Evolutionary conservation across 768 basidiomycete genomes (phyloP).

Genomic region (Amanita exitialis): DNA sequence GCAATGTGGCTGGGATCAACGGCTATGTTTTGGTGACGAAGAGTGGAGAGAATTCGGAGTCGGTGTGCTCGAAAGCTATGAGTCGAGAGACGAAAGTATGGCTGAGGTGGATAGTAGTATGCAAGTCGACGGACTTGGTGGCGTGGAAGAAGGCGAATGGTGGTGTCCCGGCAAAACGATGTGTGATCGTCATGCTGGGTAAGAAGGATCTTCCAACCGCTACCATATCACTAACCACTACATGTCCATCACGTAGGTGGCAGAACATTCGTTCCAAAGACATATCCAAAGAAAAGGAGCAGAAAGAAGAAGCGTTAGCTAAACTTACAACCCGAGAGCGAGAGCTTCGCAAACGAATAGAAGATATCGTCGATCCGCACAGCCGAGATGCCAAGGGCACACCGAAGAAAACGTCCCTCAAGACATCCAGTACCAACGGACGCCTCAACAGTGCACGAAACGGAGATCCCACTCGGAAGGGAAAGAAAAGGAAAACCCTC

Average conservation of each 20-base stretch:
- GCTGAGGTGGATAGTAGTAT: conserved; percentile 28
- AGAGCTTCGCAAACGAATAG: conserved; percentile 68
- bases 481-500: conserved; percentile 44
- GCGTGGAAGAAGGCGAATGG: conserved; percentile 43
- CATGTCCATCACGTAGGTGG: conserved; percentile 41
- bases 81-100: conserved; percentile 28
- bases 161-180: conserved; percentile 72
- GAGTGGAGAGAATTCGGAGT: conserved; percentile 65
- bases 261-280: conserved; percentile 68
- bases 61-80: conserved; percentile 64
- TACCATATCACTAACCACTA: conserved; percentile 5
- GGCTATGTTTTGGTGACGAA: conserved; percentile 75
- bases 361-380: conserved; percentile 55
- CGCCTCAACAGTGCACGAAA: conserved; percentile 30
- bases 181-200: conserved; percentile 78
- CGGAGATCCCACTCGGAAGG: conserved; percentile 41
- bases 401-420: conserved; percentile 22
- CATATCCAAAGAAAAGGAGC: conserved; percentile 65
- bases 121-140: conserved; percentile 28
- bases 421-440: conserved; percentile 34
- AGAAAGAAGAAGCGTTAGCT: conserved; percentile 54
- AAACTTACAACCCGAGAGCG: conserved; percentile 69
- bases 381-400: conserved; percentile 24
- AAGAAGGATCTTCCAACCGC: conserved; percentile 12
- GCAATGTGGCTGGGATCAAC: conserved; percentile 84